Conservation (phyloP, 129 eudicot genomes). For the Flaveria brownii region DNA sequence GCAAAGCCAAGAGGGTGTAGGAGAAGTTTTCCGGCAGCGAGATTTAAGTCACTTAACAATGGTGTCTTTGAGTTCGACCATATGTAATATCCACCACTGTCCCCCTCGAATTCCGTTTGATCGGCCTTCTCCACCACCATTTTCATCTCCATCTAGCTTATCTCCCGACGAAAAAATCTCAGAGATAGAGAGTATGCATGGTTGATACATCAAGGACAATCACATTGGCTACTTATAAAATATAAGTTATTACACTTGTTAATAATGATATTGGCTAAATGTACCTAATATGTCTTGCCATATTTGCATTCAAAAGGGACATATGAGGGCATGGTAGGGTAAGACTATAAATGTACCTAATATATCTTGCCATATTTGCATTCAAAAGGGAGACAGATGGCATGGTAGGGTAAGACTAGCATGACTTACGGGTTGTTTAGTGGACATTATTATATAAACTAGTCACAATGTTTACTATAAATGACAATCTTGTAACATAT, state of each 20-base stretch:
- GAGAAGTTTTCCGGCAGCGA: conserved; percentile 55
- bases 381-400: no score
- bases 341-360: no score
- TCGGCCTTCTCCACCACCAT: conserved; percentile 35
- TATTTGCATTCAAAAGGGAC: no score
- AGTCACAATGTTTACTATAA: background rate
- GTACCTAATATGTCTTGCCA: no score
- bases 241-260: background rate
- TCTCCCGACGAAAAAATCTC: background rate
- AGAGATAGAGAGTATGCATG: background rate
- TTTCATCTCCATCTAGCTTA: conserved; percentile 38
- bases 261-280: no score
- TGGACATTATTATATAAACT: background rate
- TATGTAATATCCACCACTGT: conserved; percentile 48
- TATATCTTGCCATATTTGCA: no score
- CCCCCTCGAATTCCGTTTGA: conserved; percentile 34
- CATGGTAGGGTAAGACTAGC: no score
- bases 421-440: background rate
- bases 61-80: conserved; percentile 51
- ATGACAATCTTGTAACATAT: background rate
- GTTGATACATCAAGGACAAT: background rate
- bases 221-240: background rate
- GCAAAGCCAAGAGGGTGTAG: conserved; percentile 62
- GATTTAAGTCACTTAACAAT: conserved; percentile 37
- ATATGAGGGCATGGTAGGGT: no score